Conservation (phyloP, 2,329 filamentous ascomycete genomes). For the Xylariaceae sp. region DNA sequence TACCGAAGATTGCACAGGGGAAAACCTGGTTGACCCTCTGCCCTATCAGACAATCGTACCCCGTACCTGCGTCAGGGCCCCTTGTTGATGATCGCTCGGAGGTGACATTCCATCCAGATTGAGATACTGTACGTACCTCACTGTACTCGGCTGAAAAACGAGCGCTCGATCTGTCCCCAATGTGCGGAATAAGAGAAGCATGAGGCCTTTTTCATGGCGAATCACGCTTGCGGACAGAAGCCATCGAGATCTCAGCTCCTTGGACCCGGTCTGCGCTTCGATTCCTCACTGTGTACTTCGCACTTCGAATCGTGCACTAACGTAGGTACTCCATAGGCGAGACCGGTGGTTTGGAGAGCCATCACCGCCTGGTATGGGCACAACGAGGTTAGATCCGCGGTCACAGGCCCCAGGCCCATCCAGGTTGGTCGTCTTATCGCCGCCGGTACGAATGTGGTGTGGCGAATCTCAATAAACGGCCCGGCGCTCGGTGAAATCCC, state of each 20-base stretch:
- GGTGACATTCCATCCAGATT: conserved; percentile 16
- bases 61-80: conserved; percentile 29
- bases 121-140: not conserved
- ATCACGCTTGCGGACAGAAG: no score
- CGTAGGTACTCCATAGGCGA: not conserved
- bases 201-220: no score
- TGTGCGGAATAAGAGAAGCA: no score
- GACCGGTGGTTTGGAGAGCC: not conserved
- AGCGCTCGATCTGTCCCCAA: no score
- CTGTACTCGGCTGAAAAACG: not conserved
- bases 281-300: no score
- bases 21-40: conserved; percentile 19
- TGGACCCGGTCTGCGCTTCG: no score
- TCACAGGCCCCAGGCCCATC: not conserved
- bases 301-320: not conserved
- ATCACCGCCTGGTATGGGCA: not conserved
- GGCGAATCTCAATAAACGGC: conserved; percentile 13
- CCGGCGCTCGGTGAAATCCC: conserved; percentile 19
- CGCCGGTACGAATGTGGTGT: not conserved
- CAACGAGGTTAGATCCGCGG: not conserved
- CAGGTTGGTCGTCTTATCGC: not conserved
- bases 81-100: conserved; percentile 23
- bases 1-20: not conserved
- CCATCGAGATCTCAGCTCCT: no score
- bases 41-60: conserved; percentile 8